phyloP scores from a whole-genome alignment of 164 flowering plant species.

The Umbellularia californica region DNA sequence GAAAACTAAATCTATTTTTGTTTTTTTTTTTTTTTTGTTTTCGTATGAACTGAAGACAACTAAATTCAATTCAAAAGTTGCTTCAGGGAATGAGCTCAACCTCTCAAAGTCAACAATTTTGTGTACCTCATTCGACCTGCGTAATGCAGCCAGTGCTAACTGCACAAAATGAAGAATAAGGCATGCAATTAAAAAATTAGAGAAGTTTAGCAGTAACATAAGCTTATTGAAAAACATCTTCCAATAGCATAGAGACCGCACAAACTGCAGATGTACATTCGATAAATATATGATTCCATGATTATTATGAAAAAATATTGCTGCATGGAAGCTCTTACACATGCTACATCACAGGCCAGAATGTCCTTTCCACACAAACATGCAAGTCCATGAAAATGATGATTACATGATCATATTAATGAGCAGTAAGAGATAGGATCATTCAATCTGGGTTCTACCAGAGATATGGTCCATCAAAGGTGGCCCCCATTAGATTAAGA shows the following conservation, averaged over 20 bases:
- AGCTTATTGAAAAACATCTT: neutral
- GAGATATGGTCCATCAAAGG: neutral
- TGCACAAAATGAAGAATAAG: constrained; percentile 27
- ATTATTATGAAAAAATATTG: neutral
- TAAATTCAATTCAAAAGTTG: constrained; percentile 1
- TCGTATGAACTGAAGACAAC: neutral
- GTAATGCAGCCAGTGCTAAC: constrained; percentile 94
- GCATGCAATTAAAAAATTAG: neutral
- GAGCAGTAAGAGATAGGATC: neutral
- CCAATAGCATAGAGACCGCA: neutral
- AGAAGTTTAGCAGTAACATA: neutral
- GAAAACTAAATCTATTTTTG: neutral
- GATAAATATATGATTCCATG: neutral
- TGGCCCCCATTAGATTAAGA: neutral
- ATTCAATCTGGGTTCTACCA: neutral
- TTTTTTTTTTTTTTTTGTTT: neutral
- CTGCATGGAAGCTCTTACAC: neutral
- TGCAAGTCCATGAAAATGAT: neutral
- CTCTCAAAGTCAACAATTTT: constrained; percentile 72
- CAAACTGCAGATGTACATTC: no score
- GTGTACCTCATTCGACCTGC: constrained; percentile 56
- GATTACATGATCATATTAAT: neutral
- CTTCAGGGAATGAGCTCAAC: constrained; percentile 29
- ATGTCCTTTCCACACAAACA: neutral
- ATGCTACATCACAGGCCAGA: neutral